A percentile compares a stretch with the other conserved stretches of the same genome.
phyloP scores from a whole-genome alignment of 306 rosid genomes.

The Trifolium fragiferum region DNA sequence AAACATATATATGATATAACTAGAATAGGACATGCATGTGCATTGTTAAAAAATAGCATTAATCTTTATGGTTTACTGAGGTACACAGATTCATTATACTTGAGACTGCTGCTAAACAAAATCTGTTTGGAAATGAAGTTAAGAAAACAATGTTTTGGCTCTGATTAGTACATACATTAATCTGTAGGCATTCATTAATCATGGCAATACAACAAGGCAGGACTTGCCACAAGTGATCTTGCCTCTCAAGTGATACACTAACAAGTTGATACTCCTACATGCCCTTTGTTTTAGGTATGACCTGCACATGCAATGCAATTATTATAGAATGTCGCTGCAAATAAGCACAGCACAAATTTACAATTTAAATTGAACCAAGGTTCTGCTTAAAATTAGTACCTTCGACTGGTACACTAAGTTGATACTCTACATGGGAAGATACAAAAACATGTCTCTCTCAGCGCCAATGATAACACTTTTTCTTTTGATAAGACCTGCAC shows the following conservation, averaged over 20 bases:
- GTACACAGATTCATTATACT: conserved; percentile 1
- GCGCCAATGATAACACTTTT: conserved; percentile 15
- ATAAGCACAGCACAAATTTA: conserved; percentile 15
- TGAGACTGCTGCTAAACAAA: conserved; percentile 11
- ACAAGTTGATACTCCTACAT: conserved; percentile 24
- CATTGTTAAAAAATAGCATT: not conserved
- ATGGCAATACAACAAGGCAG: no score
- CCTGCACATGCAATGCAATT: conserved; percentile 34
- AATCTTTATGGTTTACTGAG: not conserved
- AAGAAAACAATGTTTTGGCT: conserved; percentile 19
- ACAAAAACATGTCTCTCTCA: conserved; percentile 20
- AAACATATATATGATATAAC: not conserved
- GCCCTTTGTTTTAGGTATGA: conserved; percentile 29
- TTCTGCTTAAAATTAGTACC: not conserved
- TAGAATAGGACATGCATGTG: not conserved
- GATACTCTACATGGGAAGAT: conserved; percentile 31
- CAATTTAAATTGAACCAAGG: not conserved
- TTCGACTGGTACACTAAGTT: conserved; percentile 16
- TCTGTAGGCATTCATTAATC: no score
- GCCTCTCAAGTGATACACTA: not conserved
- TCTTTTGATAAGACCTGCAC: conserved; percentile 36
- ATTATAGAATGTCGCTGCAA: conserved; percentile 14
- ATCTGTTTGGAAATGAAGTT: conserved; percentile 4
- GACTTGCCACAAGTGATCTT: no score
- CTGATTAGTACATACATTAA: conserved; percentile 31